phyloP scores from a whole-genome alignment of 116 monocot genomes.

The Dioscorea cayenensis region DNA sequence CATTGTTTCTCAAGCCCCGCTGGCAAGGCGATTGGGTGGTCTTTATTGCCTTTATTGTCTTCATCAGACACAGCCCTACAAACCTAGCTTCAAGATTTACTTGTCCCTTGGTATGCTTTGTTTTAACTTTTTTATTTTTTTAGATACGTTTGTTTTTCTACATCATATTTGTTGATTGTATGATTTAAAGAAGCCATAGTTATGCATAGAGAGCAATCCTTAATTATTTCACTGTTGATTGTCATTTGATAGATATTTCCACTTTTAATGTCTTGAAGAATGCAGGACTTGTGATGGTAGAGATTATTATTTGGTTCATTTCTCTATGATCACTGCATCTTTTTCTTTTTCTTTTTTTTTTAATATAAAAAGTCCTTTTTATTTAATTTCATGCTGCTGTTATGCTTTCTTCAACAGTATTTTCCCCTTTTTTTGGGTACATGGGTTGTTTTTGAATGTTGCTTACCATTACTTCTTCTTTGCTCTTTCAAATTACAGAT shows the following conservation, averaged over 20 bases:
- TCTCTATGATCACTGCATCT: neutral
- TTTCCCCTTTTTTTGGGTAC: neutral
- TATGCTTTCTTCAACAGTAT: neutral
- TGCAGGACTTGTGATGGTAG: neutral
- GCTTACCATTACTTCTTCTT: neutral
- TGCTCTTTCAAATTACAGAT: conserved; percentile 23
- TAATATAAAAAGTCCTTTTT: neutral
- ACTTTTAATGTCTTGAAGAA: neutral
- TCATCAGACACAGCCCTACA: conserved; percentile 76
- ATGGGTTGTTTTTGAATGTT: neutral
- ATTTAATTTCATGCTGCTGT: neutral
- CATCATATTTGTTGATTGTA: neutral
- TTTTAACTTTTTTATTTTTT: neutral
- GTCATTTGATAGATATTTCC: neutral
- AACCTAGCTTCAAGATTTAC: conserved; percentile 83
- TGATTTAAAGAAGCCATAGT: neutral
- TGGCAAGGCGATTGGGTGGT: conserved; percentile 67
- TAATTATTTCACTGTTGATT: neutral
- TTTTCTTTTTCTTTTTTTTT: neutral
- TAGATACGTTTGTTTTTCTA: neutral
- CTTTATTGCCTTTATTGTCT: conserved; percentile 96
- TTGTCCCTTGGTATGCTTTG: conserved; percentile 59
- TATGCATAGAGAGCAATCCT: neutral
- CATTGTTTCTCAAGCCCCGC: conserved; percentile 37
- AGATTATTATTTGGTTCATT: neutral